A percentile compares a stretch with the other conserved stretches of the same genome.
These are phyloP conservation scores for Globisporangium acanthophoron DNA, from an alignment of 352 stramenopile species.

Conservation along the genomic window DNA sequence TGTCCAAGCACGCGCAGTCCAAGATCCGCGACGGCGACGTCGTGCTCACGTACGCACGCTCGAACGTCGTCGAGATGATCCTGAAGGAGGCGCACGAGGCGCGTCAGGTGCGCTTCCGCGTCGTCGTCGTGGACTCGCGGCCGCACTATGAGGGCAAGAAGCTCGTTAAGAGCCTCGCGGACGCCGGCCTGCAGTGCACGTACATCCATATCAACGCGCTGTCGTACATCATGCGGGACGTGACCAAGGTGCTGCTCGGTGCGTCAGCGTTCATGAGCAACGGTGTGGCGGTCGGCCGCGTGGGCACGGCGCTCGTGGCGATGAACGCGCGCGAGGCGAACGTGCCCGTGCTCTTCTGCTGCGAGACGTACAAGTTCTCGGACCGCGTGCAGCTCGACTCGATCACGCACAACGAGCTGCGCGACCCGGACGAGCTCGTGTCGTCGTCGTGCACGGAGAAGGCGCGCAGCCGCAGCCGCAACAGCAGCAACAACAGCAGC, in stretches of 20 bases:
- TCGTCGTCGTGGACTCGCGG: slow-evolving; percentile 93
- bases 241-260: slow-evolving; percentile 95
- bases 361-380: slow-evolving; percentile 98
- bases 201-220: slow-evolving; percentile 95
- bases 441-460: slow-evolving; percentile 58
- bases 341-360: slow-evolving; percentile 96
- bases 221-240: slow-evolving; percentile 94
- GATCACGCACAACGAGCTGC: slow-evolving; percentile 97
- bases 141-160: slow-evolving; percentile 82
- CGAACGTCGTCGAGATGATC: slow-evolving; percentile 89
- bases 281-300: slow-evolving; percentile 87
- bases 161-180: slow-evolving; percentile 65
- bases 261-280: slow-evolving; percentile 95
- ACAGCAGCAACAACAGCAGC: slow-evolving; percentile 7
- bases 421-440: slow-evolving; percentile 89
- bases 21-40: slow-evolving; percentile 93
- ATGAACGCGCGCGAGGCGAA: slow-evolving; percentile 89
- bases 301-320: slow-evolving; percentile 91
- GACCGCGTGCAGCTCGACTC: slow-evolving; percentile 97
- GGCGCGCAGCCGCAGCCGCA: slow-evolving; percentile 19
- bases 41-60: slow-evolving; percentile 93
- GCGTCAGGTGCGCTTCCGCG: slow-evolving; percentile 60
- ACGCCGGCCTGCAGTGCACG: slow-evolving; percentile 77
- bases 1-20: slow-evolving; percentile 79
- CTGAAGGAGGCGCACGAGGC: slow-evolving; percentile 47